Evolutionary conservation across 345 rosid species (phyloP).

Genomic region (Isatis tinctoria): DNA sequence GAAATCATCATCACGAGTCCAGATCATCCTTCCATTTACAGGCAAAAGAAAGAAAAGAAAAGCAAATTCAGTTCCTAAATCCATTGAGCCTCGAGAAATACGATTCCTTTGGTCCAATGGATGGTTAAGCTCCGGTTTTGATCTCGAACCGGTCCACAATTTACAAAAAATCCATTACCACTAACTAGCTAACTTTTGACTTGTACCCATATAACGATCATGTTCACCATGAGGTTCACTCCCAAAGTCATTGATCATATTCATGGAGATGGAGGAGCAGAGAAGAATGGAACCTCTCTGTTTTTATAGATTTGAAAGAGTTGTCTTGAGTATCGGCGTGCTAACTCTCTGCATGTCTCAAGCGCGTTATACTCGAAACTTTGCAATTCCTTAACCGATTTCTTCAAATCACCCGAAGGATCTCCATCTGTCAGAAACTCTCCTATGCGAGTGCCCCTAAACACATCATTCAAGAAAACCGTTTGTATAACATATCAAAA

Average conservation of each 20-base stretch:
- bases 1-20: background rate
- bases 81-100: background rate
- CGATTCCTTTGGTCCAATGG: background rate
- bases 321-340: constrained; percentile 57
- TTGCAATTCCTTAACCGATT: constrained; percentile 54
- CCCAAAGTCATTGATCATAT: background rate
- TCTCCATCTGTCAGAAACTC: constrained; percentile 57
- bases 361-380: constrained; percentile 31
- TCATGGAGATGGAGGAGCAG: constrained; percentile 26
- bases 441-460: constrained; percentile 54
- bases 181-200: background rate
- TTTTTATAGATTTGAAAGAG: constrained; percentile 62
- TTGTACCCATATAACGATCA: background rate
- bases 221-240: background rate
- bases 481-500: background rate
- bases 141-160: background rate
- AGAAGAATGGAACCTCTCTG: constrained; percentile 58
- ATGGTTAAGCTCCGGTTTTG: background rate
- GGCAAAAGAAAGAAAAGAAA: background rate
- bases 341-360: constrained; percentile 51
- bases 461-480: constrained; percentile 2
- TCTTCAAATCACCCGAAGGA: constrained; percentile 48
- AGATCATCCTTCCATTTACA: background rate
- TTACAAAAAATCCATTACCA: background rate
- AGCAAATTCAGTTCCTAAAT: background rate